These are phyloP conservation scores for Cladochytrium replicatum DNA, from an alignment of 192 early-diverging fungal genomes.

Conservation along the genomic window DNA sequence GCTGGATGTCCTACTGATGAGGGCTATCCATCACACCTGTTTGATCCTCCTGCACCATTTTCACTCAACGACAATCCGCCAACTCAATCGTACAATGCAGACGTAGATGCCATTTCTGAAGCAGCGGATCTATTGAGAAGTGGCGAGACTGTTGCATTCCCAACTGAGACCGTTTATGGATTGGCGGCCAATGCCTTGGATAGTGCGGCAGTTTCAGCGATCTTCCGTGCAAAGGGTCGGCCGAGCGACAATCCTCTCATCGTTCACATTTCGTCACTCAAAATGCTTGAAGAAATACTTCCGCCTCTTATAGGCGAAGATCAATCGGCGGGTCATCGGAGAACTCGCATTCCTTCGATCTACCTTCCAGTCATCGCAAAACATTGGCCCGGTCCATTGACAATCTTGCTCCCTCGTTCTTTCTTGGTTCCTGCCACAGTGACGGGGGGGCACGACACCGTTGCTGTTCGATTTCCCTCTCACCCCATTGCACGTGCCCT, in stretches of 20 bases:
- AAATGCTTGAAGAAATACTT: conserved; percentile 70
- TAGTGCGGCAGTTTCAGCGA: conserved; percentile 52
- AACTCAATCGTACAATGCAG: too few relatives aligned
- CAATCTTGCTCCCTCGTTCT: conserved; percentile 73
- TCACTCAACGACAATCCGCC: too few relatives aligned
- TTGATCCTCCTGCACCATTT: too few relatives aligned
- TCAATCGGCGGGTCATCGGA: too few relatives aligned
- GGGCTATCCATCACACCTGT: too few relatives aligned
- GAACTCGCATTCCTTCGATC: conserved; percentile 43
- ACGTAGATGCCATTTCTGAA: not conserved
- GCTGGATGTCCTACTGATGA: too few relatives aligned
- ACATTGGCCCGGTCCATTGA: conserved; percentile 93
- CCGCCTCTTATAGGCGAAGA: conserved; percentile 13
- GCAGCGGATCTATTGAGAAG: conserved; percentile 46
- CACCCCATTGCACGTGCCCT: conserved; percentile 85
- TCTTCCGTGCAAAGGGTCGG: conserved; percentile 80
- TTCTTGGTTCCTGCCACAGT: conserved; percentile 62
- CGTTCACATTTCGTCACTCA: conserved; percentile 84
- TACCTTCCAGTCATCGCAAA: conserved; percentile 57
- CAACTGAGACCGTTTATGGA: conserved; percentile 98
- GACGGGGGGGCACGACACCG: conserved; percentile 73
- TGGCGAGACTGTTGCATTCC: conserved; percentile 72
- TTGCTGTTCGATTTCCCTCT: conserved; percentile 85
- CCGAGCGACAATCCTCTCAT: conserved; percentile 96
- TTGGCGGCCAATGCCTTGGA: conserved; percentile 81